Evolutionary conservation across 78 protist genomes (phyloP), one percentile per base, ranked within the genome.

Genomic region (Creolimax fragrantissima): DNA sequence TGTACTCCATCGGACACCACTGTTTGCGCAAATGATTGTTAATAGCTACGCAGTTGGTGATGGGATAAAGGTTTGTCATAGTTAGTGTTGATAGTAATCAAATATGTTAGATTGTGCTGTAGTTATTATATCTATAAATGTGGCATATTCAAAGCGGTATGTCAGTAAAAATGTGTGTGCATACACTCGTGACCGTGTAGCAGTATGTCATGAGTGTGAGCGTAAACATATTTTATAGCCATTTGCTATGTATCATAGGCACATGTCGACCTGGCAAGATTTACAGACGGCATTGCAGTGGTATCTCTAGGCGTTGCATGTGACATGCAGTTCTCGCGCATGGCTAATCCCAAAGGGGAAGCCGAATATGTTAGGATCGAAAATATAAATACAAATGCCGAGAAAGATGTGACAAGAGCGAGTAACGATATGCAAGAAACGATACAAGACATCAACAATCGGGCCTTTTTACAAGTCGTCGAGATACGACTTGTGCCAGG

Each of bases 21-120:
- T 42, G 32, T 86, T 86, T 35, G 90, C 41, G 74, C 90, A 86
- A 32, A 86, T 86, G 58, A 86, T 86, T 86, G 44, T 86, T 37
- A 86, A 86, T 45, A 36, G 5, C 44, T 86, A 86, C 44, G n/a
- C 41, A 36, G 7, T 42, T 7, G 90, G 90, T 11, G 90, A 86
- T 86, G 90, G 90, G 36, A 36, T 86, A 17, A 86, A 36, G 90
- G 86, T 83, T 39, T 11, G 74, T 11, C 39, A 17, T 11, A 17
- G 74, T 11, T 11, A 17, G 74, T 11, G 74, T 11, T 58, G 74
- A 32, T n/a, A n/a, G n/a, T n/a, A n/a, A n/a, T n/a, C n/a, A n/a
- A n/a, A n/a, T n/a, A n/a, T n/a, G n/a, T n/a, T n/a, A n/a, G n/a
- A n/a, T n/a, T n/a, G n/a, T n/a, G n/a, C n/a, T n/a, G n/a, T n/a